Evolutionary conservation across 208 protist species (phyloP).

Genomic region (Wallacemonas rigidus): DNA sequence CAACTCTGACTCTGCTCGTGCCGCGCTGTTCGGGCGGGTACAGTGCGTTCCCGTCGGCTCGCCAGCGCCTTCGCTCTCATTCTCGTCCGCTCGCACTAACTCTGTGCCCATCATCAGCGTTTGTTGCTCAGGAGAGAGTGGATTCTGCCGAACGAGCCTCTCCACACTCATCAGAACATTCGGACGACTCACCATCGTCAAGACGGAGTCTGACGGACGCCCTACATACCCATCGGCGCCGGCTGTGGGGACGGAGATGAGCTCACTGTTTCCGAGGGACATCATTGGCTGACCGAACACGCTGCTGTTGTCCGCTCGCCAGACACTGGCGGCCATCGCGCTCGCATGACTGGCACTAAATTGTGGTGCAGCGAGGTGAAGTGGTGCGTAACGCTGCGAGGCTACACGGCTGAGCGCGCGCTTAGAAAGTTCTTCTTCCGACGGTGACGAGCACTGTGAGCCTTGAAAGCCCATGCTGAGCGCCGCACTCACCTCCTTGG

Average conservation of each 20-base stretch:
- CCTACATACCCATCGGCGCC: not conserved
- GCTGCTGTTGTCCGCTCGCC: not conserved
- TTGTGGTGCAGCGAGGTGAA: slow-evolving; percentile 22
- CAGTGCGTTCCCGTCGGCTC: no score
- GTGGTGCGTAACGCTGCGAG: slow-evolving; percentile 38
- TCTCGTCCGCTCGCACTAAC: no score
- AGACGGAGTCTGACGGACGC: not conserved
- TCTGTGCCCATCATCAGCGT: no score
- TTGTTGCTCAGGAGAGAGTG: no score
- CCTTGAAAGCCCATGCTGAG: slow-evolving; percentile 37
- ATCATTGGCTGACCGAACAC: not conserved
- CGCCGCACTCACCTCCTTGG: not conserved
- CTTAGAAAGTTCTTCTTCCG: slow-evolving; percentile 18
- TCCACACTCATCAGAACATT: not conserved
- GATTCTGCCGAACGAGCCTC: no score
- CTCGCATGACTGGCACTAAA: not conserved
- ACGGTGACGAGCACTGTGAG: slow-evolving; percentile 25
- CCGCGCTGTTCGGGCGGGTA: no score
- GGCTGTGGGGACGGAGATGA: not conserved
- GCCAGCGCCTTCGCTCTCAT: no score
- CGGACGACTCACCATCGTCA: slow-evolving; percentile 5
- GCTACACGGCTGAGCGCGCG: slow-evolving; percentile 28
- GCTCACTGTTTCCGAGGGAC: not conserved
- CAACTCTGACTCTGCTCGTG: no score
- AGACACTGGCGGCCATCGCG: not conserved